phyloP scores from a whole-genome alignment of 2,329 filamentous ascomycete species.

The Huntiella savannae region DNA sequence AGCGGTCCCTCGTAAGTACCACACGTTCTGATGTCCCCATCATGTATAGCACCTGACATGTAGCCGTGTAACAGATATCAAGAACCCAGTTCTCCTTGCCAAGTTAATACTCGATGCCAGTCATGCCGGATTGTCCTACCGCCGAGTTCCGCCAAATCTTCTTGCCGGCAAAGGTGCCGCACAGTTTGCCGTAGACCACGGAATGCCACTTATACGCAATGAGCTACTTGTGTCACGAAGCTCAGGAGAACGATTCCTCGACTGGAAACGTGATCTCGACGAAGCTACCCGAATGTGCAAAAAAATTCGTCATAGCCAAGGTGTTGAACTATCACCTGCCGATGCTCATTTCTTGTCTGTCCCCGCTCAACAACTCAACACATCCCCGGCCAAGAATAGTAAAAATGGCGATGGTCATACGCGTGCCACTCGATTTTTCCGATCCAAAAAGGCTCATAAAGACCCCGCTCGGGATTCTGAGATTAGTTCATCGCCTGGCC shows the following conservation, averaged over 20 bases:
- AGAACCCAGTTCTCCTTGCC: slow-evolving; percentile 79
- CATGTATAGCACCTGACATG: background rate
- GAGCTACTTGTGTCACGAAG: slow-evolving; percentile 63
- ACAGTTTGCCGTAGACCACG: slow-evolving; percentile 66
- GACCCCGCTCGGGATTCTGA: background rate
- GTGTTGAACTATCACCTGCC: slow-evolving; percentile 7
- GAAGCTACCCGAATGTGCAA: slow-evolving; percentile 21
- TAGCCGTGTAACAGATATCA: slow-evolving; percentile 46
- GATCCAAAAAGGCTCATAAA: background rate
- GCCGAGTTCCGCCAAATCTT: slow-evolving; percentile 80
- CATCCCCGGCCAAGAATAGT: background rate
- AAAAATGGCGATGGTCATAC: background rate
- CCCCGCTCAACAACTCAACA: background rate
- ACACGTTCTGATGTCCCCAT: background rate
- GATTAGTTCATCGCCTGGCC: no score
- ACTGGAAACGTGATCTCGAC: slow-evolving; percentile 59
- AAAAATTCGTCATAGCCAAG: slow-evolving; percentile 7
- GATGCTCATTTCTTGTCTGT: slow-evolving; percentile 10
- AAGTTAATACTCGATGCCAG: slow-evolving; percentile 65
- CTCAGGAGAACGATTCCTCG: slow-evolving; percentile 57
- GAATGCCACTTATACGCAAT: slow-evolving; percentile 53
- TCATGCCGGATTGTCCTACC: slow-evolving; percentile 57
- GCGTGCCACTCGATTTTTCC: background rate
- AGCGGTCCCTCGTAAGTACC: slow-evolving; percentile 60
- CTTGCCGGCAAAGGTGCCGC: slow-evolving; percentile 72